Base-by-base conservation (phyloP, 495 filamentous ascomycete species). In the Podospora tetraspora region DNA sequence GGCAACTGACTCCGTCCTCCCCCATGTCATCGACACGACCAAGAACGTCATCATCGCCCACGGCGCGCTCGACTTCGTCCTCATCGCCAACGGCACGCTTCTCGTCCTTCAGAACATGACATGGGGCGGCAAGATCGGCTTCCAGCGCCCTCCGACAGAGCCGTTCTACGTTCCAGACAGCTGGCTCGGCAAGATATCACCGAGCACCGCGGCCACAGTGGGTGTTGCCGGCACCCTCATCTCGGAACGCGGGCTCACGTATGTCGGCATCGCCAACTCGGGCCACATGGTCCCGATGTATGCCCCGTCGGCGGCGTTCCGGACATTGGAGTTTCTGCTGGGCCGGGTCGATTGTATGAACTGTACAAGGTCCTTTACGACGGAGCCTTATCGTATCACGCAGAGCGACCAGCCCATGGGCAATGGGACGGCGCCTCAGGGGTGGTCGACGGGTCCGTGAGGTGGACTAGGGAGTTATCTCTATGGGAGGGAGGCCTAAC, bases 41-140 rank as follows among this genome's bases (percentile, higher is more conserved):
- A 83, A 91, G 27, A 85, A 88, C 60, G 89, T 90, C 9, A 81
- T 94, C 43, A 87, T 94, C 71, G 85, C 76, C 8, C 89, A 93
- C 72, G 90, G 89, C 22, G 69, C 76, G n/a, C 76, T 84, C 61
- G 87, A 89, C 65, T 85, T 78, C 69, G 69, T 88, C 52, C 79
- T 92, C 5, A 79, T 91, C 25, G 68, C 81, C 60, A 90, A 92
- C 70, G 90, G 91, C 12, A 87, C 89, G 0, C 81, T 95, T 0
- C 78, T 90, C 16, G 86, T 85, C 22, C 90, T 94, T 56, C 91
- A 95, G 72, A 94, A 93, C 75, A 92, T 94, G 91, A 94, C 91
- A 0, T 94, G 90, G 89, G 85, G 86, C 66, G 92, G 92, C 6
- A 74, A 74, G 13, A 85, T 89, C 65, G 92, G 92, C 0, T 94